Base-by-base conservation (phyloP, 106 monocot species). In the Dendrobium chrysotoxum region DNA sequence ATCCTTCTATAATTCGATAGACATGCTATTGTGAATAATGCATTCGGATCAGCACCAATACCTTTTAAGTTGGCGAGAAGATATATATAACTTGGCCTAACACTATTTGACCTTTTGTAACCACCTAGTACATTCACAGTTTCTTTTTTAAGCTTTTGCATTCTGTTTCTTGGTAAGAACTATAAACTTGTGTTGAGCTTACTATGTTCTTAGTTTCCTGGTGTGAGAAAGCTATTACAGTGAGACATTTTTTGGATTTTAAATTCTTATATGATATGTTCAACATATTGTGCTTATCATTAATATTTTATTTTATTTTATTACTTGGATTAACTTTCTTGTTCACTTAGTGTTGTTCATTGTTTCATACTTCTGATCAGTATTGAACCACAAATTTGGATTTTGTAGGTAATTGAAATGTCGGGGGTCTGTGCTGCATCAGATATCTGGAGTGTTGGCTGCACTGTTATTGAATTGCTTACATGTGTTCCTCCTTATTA, bases 391-490 rank as follows among this genome's bases (percentile, higher is more conserved):
- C 13, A 42, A 75, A 75, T 41, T 41, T 17, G 40, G 25, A 71
- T 75, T 39, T 8, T 75, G 21, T 79, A 98, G 97, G 97, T 98
- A 20, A 98, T 98, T 84, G 97, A 94, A 78, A 92, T 98, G 97
- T 92, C 97, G 81, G 97, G 97, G 54, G 97, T 98, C 70, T 94
- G 92, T 84, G 97, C 97, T 83, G 97, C 97, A 83, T 98, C 97
- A 76, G 97, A 98, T 81, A 94, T 98, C 78, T 98, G 97, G 97
- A 98, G 97, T 87, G 97, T 98, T 87, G 97, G 97, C 26, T 97
- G 97, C 88, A 98, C 97, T 65, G 97, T 98, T 20, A 98, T 98
- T 79, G 97, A 98, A 79, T 81, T 98, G 80, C 91, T 98, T 65
- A 98, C 97, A 66, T 98, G 97, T 80, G 94, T 94, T 46, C 97